Evolutionary conservation across 257 asterid genomes (phyloP).

Genomic region (Voacanga thouarsii): DNA sequence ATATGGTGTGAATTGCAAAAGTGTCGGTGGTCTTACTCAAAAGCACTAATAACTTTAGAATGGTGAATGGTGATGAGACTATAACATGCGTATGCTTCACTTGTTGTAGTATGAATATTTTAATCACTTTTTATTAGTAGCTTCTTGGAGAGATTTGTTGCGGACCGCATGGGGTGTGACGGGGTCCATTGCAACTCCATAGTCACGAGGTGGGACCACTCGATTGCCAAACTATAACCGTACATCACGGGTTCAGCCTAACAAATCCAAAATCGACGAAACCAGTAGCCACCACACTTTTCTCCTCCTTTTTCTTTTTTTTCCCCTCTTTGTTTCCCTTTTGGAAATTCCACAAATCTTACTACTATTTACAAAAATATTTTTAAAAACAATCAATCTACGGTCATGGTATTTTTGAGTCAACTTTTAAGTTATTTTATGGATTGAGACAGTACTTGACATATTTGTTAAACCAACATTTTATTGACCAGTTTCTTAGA

Average conservation of each 20-base stretch:
- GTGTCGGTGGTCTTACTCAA: constrained; percentile 51
- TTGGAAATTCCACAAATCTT: no score
- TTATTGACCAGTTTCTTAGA: no score
- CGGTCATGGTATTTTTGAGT: no score
- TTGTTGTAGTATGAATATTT: not conserved
- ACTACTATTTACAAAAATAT: no score
- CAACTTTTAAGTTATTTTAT: no score
- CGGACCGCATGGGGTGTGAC: constrained; percentile 18
- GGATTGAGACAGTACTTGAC: no score
- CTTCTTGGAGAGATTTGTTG: constrained; percentile 21
- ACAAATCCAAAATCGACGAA: not conserved
- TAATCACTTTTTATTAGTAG: not conserved
- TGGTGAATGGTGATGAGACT: no score
- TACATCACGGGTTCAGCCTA: constrained; percentile 24
- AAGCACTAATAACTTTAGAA: not conserved
- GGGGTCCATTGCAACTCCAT: constrained; percentile 32
- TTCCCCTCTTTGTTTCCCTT: no score
- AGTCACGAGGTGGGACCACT: constrained; percentile 32
- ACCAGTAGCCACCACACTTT: not conserved
- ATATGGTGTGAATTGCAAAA: not conserved
- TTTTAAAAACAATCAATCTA: no score
- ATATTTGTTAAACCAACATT: no score
- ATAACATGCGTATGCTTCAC: no score
- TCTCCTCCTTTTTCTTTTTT: not conserved
- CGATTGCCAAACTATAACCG: constrained; percentile 10